These are phyloP conservation scores for Suillus variegatus DNA, from an alignment of 768 basidiomycete genomes.

Conservation along the genomic window DNA sequence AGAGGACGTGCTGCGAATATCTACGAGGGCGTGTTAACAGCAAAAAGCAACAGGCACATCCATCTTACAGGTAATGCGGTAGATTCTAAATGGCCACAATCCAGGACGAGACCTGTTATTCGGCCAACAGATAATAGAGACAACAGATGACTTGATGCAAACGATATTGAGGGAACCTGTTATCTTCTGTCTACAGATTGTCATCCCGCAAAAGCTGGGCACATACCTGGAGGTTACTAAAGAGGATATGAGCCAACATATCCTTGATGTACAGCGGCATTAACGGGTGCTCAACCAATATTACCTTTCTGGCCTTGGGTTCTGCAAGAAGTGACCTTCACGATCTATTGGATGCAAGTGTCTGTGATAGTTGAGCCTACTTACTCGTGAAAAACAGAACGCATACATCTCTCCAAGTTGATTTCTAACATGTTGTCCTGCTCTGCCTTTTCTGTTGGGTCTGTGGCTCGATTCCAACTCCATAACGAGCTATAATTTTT, in stretches of 20 bases:
- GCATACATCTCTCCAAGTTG: constrained; percentile 64
- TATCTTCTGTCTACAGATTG: neutral
- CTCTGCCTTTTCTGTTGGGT: constrained; percentile 62
- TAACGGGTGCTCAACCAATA: constrained; percentile 87
- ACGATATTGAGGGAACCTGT: constrained; percentile 93
- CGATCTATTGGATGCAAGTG: constrained; percentile 19
- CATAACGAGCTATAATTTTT: constrained; percentile 52
- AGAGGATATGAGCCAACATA: constrained; percentile 79
- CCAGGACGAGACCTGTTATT: constrained; percentile 91
- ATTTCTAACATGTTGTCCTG: constrained; percentile 73
- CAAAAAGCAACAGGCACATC: neutral
- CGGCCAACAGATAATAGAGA: constrained; percentile 84
- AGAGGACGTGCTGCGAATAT: constrained; percentile 89
- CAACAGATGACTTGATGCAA: constrained; percentile 85
- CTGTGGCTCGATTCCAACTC: constrained; percentile 57
- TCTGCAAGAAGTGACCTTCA: constrained; percentile 88
- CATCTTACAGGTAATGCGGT: constrained; percentile 78
- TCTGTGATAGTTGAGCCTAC: constrained; percentile 26
- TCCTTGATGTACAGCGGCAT: constrained; percentile 89
- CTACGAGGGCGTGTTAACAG: constrained; percentile 42
- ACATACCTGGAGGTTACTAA: constrained; percentile 84
- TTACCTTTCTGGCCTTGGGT: constrained; percentile 93
- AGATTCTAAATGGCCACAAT: constrained; percentile 91
- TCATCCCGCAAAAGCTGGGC: neutral
- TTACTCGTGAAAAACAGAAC: constrained; percentile 86